Percentiles rank a stretch among this genome's conserved stretches.
Conservation (phyloP, 1,139 yeast genomes). For the Candida sp. region DNA sequence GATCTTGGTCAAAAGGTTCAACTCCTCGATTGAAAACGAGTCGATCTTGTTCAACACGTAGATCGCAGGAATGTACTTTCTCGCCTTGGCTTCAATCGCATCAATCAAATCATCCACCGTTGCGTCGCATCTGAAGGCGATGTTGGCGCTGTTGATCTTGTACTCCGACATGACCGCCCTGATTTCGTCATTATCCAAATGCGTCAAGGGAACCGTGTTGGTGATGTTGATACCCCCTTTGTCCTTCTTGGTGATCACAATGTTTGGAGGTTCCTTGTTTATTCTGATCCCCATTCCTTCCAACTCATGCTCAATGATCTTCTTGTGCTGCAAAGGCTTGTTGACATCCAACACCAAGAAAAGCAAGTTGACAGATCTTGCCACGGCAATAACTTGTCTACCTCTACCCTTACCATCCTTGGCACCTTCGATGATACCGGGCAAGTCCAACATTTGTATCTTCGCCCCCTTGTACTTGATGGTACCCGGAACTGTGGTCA, state of each 20-base stretch:
- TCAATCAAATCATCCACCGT: constrained; percentile 96
- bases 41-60: constrained; percentile 96
- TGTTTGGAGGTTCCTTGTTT: constrained; percentile 92
- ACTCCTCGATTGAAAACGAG: constrained; percentile 90
- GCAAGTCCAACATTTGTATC: constrained; percentile 96
- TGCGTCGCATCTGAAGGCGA: constrained; percentile 96
- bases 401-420: constrained; percentile 99
- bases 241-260: constrained; percentile 88
- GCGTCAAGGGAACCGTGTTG: constrained; percentile 90
- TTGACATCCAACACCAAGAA: constrained; percentile 95
- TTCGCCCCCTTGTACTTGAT: constrained; percentile 97
- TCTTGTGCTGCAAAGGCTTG: constrained; percentile 93
- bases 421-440: constrained; percentile 99
- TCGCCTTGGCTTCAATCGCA: constrained; percentile 86
- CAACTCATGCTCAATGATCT: constrained; percentile 89
- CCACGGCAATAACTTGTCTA: constrained; percentile 98
- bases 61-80: constrained; percentile 94
- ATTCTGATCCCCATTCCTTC: constrained; percentile 98
- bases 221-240: constrained; percentile 96
- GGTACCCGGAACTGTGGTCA: constrained; percentile 97
- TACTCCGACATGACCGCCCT: constrained; percentile 97
- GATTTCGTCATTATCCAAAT: constrained; percentile 89
- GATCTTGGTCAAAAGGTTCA: constrained; percentile 85
- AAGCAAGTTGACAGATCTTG: constrained; percentile 91
- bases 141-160: constrained; percentile 95